Percentiles rank a stretch among this genome's conserved stretches.
These are phyloP conservation scores for Cymbopogon flexuosus DNA, from an alignment of 202 grass and related monocot genomes.

Conservation along the genomic window DNA sequence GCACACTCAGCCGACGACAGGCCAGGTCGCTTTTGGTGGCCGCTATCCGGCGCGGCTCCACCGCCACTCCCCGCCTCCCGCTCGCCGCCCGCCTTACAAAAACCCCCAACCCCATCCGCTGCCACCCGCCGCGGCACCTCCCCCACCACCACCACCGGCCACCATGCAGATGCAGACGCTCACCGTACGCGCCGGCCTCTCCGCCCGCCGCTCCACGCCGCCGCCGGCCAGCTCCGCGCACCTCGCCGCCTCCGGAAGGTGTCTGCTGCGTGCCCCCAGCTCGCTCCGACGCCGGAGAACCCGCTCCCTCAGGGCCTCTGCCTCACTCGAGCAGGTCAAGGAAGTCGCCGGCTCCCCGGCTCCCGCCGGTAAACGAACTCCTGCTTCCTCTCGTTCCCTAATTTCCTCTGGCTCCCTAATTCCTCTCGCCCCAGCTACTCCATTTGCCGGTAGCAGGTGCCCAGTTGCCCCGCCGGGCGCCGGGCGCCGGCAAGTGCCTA, in stretches of 20 bases:
- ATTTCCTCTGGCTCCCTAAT: too few species aligned
- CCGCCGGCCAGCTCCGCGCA: slow-evolving; percentile 23
- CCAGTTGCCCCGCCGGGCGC: too few species aligned
- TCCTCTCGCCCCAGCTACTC: too few species aligned
- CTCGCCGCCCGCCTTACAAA: slow-evolving; percentile 29
- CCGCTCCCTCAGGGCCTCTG: slow-evolving; percentile 33
- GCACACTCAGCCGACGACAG: too few species aligned
- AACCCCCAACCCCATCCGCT: slow-evolving; percentile 12
- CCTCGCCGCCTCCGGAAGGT: slow-evolving; percentile 13
- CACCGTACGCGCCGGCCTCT: slow-evolving; percentile 14
- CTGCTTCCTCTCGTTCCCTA: neutral
- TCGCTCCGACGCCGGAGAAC: slow-evolving; percentile 22
- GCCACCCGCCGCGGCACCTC: slow-evolving; percentile 11
- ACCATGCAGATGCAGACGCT: slow-evolving; percentile 51
- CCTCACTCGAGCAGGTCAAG: slow-evolving; percentile 55
- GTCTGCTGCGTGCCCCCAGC: slow-evolving; percentile 16
- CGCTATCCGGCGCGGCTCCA: too few species aligned
- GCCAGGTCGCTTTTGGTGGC: too few species aligned
- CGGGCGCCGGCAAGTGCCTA: too few species aligned
- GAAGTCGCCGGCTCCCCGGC: slow-evolving; percentile 35
- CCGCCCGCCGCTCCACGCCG: slow-evolving; percentile 34
- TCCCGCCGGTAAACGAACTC: slow-evolving; percentile 25
- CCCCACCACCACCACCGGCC: neutral
- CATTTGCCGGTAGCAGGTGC: too few species aligned
- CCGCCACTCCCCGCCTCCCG: neutral